Evolutionary conservation across 140 eudicot genomes (phyloP), one percentile per base, ranked within the genome.

Genomic region (Cichorium intybus): DNA sequence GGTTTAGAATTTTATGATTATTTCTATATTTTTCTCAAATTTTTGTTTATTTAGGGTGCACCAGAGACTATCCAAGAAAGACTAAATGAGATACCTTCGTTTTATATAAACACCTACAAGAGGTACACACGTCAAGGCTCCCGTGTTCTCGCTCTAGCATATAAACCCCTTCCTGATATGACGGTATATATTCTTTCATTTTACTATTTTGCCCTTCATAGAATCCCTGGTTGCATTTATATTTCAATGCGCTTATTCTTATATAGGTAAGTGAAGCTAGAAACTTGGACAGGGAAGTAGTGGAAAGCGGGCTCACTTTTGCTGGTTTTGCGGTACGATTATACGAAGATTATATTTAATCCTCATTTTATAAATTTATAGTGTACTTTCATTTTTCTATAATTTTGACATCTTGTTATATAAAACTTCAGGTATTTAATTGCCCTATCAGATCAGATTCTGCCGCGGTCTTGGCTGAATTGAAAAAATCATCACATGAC

Each of bases 11-110:
- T n/a, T n/a, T n/a, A n/a, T n/a, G n/a, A n/a, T n/a, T n/a, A n/a
- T n/a, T n/a, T n/a, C n/a, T n/a, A n/a, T n/a, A n/a, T n/a, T 0
- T 14, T 60, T 10, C 2, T 17, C 7, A 33, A 46, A 11, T 7
- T 46, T 14, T 33, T 37, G 15, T 39, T 64, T 6, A n/a, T 71
- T 69, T 84, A 92, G 97, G 99, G 99, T 70, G 99, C 99, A 37
- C 99, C 99, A 26, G 99, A 93, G 80, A 93, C 99, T 69, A 93
- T 93, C 26, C 95, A 88, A 74, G 99, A 73, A 64, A 85, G 95
- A 74, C 77, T 93, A 34, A 56, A 74, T 51, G 77, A 85, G 63
- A 70, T 88, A 77, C 99, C 97, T 8, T 55, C 92, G 31, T 85
- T 73, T 60, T 93, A 72, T 74, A 83, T 88, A 27, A 55, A 64